Evolutionary conservation across 2,329 filamentous ascomycete genomes (phyloP), one percentile per base, ranked within the genome.

Genomic region (Cytospora schulzeri): DNA sequence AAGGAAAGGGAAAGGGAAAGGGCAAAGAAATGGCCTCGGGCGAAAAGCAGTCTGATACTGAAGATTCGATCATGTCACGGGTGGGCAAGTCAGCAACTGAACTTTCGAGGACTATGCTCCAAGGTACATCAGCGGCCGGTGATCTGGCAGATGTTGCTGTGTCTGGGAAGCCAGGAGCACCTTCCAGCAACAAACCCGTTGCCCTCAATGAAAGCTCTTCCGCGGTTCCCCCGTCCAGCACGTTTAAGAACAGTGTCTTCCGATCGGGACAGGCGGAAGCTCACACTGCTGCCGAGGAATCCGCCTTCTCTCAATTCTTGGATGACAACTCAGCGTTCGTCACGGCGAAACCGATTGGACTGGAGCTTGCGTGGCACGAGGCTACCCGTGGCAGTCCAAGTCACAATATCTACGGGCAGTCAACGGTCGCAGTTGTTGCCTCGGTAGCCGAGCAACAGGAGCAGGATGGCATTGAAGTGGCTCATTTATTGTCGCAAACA

Each of bases 381-480:
- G 35, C 54, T 22, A n/a, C 28, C 2, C 22, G 29, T 53, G 22
- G 26, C 7, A 35, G 22, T 38, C 15, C 28, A 19, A 12, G 22
- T 9, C 26, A 22, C 26, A 35, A 35, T 17, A 12, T 28, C 19
- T 22, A 54, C 14, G 11, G 28, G 24, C 1, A 28, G 1, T 38
- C 19, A 24, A 53, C 33, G 17, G 41, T 31, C 48, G 48, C n/a
- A 4, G 26, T 19, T 1, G 58, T 66, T 14, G 64, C 66, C 19
- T 70, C 76, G 14, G 70, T 77, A 6, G 68, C 70, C 19, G 73
- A 76, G 54, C 77, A 78, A 52, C 73, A 80, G 64, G 67, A 66
- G 17, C 63, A 64, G 1, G 79, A 81, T 62, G 79, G 79, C 0
- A 68, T 70, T n/a, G 77, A 75, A 9, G 79, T 82, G 8, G 72